Conservation (phyloP, 2,329 filamentous ascomycete species). For the Chrysoporthe austroafricana region DNA sequence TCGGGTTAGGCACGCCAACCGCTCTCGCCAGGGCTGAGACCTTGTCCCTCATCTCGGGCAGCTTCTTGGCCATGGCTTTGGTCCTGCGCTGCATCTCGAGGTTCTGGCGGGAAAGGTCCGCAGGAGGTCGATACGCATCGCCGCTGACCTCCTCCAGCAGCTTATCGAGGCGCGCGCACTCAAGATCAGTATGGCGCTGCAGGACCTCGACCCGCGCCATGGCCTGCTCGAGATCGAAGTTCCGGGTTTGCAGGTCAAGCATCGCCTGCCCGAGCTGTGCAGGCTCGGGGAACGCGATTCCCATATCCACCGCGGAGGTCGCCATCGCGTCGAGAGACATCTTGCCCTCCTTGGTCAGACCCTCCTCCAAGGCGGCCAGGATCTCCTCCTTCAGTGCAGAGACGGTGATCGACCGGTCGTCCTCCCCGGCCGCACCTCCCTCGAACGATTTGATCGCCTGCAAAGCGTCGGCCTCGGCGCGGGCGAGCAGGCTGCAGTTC, state of each 20-base stretch:
- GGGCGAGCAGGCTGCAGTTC: conserved; percentile 60
- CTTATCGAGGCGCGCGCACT: conserved; percentile 46
- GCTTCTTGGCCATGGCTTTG: conserved; percentile 66
- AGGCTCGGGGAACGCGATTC: conserved; percentile 52
- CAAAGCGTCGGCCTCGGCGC: conserved; percentile 63
- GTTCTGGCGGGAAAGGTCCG: conserved; percentile 70
- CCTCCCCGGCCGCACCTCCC: conserved; percentile 40
- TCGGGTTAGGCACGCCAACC: conserved; percentile 44
- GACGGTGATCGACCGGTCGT: conserved; percentile 29
- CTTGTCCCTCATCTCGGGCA: conserved; percentile 68
- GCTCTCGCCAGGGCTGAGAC: conserved; percentile 46
- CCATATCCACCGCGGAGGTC: conserved; percentile 52
- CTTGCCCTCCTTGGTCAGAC: conserved; percentile 58
- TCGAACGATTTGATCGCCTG: conserved; percentile 47
- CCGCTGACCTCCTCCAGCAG: conserved; percentile 49
- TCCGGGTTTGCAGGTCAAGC: conserved; percentile 57
- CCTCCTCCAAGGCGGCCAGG: conserved; percentile 56
- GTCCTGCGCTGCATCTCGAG: conserved; percentile 72
- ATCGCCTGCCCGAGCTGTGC: conserved; percentile 56
- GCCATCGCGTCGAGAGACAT: conserved; percentile 63
- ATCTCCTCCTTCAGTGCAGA: conserved; percentile 45
- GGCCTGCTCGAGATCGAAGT: conserved; percentile 60
- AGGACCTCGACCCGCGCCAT: conserved; percentile 58
- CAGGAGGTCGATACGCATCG: conserved; percentile 56
- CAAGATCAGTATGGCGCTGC: conserved; percentile 57